A percentile compares a stretch with the other conserved stretches of the same genome.
Conservation (phyloP, 305 asterid genomes). For the Fraxinus albicans region DNA sequence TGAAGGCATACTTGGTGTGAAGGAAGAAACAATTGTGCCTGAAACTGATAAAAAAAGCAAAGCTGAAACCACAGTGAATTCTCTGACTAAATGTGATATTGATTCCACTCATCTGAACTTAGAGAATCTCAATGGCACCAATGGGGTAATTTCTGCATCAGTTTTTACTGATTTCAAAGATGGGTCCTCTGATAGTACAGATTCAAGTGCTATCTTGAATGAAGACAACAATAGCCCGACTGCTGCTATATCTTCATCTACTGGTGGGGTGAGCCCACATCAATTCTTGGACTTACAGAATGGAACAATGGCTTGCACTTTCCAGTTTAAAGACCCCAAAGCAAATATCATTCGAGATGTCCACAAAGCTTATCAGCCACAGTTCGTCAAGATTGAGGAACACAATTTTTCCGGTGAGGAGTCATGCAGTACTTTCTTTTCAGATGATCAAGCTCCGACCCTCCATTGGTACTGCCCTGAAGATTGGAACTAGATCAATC, state of each 20-base stretch:
- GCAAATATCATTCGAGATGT: constrained; percentile 36
- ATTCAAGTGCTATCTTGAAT: constrained; percentile 76
- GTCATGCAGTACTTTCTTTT: constrained; percentile 64
- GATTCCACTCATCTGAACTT: constrained; percentile 32
- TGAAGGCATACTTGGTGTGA: constrained; percentile 39
- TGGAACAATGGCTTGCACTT: constrained; percentile 23
- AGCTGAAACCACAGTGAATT: constrained; percentile 1
- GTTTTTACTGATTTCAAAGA: constrained; percentile 52
- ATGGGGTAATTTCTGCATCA: constrained; percentile 22
- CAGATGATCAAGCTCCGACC: constrained; percentile 81
- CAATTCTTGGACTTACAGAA: constrained; percentile 36
- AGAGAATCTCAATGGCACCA: constrained; percentile 23
- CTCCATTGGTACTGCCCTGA: constrained; percentile 75
- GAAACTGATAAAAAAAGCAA: constrained; percentile 33
- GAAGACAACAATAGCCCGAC: constrained; percentile 52
- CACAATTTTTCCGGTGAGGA: constrained; percentile 79
- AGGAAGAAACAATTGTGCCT: constrained; percentile 52
- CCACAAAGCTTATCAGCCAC: constrained; percentile 48
- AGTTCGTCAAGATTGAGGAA: constrained; percentile 78
- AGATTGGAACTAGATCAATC: constrained; percentile 51
- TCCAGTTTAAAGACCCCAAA: constrained; percentile 39
- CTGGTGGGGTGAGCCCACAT: constrained; percentile 33
- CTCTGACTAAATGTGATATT: constrained; percentile 20
- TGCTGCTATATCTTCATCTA: constrained; percentile 42
- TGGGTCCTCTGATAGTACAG: constrained; percentile 75